These are phyloP conservation scores for Zelonia costaricensis DNA, from an alignment of 208 protist species.

Conservation along the genomic window DNA sequence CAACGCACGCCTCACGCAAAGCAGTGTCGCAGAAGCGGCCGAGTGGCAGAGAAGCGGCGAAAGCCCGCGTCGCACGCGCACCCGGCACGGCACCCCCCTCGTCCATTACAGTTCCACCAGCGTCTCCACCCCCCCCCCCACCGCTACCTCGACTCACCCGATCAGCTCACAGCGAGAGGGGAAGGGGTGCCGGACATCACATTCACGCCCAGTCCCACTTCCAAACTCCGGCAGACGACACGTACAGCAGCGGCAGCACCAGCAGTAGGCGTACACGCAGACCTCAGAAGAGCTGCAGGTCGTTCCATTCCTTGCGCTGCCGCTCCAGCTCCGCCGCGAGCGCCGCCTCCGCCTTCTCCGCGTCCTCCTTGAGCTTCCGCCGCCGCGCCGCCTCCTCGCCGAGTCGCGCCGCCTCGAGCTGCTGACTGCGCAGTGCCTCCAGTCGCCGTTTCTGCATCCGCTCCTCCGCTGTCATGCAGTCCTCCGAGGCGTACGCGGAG, in stretches of 20 bases:
- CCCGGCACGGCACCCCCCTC: too few species aligned
- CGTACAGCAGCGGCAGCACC: neutral
- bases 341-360: constrained; percentile 53
- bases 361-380: constrained; percentile 48
- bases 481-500: neutral
- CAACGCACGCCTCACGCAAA: too few species aligned
- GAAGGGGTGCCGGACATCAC: too few species aligned
- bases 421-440: constrained; percentile 62
- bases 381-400: constrained; percentile 78
- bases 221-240: neutral
- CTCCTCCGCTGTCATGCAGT: constrained; percentile 52
- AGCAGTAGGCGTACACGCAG: too few species aligned
- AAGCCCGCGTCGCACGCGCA: too few species aligned
- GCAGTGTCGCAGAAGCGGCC: too few species aligned
- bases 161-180: too few species aligned
- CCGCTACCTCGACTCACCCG: too few species aligned
- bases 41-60: too few species aligned
- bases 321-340: constrained; percentile 69
- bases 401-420: constrained; percentile 73
- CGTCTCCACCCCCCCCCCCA: too few species aligned
- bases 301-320: constrained; percentile 80
- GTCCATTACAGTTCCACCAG: too few species aligned
- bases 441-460: constrained; percentile 44
- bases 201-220: too few species aligned
- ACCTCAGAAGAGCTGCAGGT: constrained; percentile 65